Conservation (phyloP, 495 filamentous ascomycete species). For the Penicillium canescens region DNA sequence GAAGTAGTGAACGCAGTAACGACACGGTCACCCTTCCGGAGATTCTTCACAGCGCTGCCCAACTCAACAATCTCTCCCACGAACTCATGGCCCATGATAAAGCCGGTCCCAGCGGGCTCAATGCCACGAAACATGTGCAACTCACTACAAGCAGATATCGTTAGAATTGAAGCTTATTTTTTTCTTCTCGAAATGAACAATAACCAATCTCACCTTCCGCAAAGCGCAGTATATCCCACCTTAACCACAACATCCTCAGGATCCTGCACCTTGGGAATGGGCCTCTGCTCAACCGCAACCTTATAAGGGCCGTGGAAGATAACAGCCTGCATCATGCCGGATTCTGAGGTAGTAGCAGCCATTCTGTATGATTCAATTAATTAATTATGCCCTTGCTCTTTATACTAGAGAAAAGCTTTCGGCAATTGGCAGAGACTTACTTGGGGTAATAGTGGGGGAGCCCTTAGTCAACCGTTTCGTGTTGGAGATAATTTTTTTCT, state of each 20-base stretch:
- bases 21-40: slow-evolving; percentile 75
- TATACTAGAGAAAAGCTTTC: neutral
- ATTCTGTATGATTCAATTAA: slow-evolving; percentile 1
- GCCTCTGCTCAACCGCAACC: slow-evolving; percentile 49
- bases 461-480: neutral
- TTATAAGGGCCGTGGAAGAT: slow-evolving; percentile 50
- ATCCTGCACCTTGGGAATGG: slow-evolving; percentile 61
- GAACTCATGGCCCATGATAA: slow-evolving; percentile 76
- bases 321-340: slow-evolving; percentile 49
- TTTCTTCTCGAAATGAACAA: neutral
- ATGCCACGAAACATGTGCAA: slow-evolving; percentile 88
- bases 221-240: slow-evolving; percentile 82
- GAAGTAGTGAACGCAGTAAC: slow-evolving; percentile 86
- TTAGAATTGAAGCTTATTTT: neutral
- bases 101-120: slow-evolving; percentile 62
- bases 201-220: slow-evolving; percentile 70
- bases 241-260: slow-evolving; percentile 81
- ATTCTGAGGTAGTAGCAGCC: slow-evolving; percentile 7
- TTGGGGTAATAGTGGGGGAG: neutral
- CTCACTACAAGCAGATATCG: slow-evolving; percentile 55
- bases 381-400: neutral
- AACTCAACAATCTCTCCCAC: slow-evolving; percentile 71
- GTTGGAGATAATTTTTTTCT: neutral
- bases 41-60: slow-evolving; percentile 65
- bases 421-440: neutral